Conservation (phyloP, 805 yeast species). For the Jamesozyma rosinii region DNA sequence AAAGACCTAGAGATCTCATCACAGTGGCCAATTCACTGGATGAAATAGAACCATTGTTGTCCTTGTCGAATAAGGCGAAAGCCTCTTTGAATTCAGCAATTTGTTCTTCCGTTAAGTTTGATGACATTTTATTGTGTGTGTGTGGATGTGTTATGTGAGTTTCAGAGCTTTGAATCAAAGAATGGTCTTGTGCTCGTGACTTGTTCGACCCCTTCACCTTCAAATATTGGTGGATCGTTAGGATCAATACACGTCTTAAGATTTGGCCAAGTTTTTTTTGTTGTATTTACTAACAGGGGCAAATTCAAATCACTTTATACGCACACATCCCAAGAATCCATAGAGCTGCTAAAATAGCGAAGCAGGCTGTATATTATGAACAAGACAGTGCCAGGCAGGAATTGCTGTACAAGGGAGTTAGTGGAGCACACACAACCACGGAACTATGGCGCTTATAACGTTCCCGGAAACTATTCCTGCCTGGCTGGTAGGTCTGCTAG, state of each 20-base stretch:
- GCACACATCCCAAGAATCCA: background rate
- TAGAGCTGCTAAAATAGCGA: no score
- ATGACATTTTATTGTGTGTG: conserved; percentile 17
- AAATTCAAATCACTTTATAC: background rate
- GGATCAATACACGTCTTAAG: no score
- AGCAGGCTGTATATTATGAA: no score
- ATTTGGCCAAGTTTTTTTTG: background rate
- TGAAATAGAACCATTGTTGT: conserved; percentile 93
- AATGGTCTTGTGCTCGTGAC: no score
- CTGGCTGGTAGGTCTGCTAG: conserved; percentile 12
- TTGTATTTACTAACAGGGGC: background rate
- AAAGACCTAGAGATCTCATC: conserved; percentile 97
- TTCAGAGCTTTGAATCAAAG: no score
- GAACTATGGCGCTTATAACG: conserved; percentile 1
- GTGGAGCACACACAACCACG: background rate
- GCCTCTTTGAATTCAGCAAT: conserved; percentile 97
- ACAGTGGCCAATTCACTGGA: conserved; percentile 94
- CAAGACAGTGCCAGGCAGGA: no score
- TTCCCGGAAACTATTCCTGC: conserved; percentile 1
- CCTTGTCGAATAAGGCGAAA: conserved; percentile 91
- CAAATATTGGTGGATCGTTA: no score
- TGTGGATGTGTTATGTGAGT: background rate
- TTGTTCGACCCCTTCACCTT: no score
- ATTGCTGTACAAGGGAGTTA: background rate
- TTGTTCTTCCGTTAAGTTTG: conserved; percentile 86